These are phyloP conservation scores for Hymenoscyphus occultus DNA, from an alignment of 2,329 filamentous ascomycete species.

Conservation along the genomic window DNA sequence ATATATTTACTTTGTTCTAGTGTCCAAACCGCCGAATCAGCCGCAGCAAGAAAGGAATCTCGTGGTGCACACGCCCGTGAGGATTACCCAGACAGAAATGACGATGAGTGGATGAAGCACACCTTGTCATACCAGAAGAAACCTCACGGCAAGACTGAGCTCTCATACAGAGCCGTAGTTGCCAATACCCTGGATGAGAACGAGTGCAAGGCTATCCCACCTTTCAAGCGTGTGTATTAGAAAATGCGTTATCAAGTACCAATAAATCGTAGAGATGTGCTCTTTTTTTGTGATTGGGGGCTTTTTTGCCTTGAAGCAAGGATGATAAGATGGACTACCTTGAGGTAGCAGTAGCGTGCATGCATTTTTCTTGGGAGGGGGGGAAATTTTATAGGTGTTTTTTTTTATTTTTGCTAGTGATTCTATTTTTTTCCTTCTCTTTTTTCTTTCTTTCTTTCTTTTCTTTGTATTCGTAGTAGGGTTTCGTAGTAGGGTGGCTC, in stretches of 20 bases:
- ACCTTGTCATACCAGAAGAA: conserved; percentile 93
- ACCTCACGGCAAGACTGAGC: conserved; percentile 81
- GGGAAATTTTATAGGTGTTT: background rate
- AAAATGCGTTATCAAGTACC: conserved; percentile 6
- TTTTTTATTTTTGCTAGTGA: too few species aligned
- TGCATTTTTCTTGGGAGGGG: background rate
- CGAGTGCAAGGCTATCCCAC: conserved; percentile 94
- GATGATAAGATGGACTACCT: background rate
- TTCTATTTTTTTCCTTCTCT: background rate
- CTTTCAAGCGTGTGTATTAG: conserved; percentile 92
- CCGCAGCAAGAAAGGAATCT: conserved; percentile 93
- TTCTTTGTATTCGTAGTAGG: too few species aligned
- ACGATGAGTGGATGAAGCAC: conserved; percentile 99
- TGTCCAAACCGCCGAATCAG: conserved; percentile 85
- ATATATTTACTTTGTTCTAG: conserved; percentile 40
- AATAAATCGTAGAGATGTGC: background rate
- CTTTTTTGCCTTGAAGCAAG: background rate
- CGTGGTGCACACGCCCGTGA: conserved; percentile 96
- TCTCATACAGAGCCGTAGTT: conserved; percentile 82
- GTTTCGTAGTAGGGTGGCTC: too few species aligned
- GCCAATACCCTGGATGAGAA: conserved; percentile 83
- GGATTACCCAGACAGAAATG: conserved; percentile 93
- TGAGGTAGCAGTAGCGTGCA: background rate
- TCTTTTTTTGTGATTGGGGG: too few species aligned
- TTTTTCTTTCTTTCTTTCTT: background rate